Evolutionary conservation across 768 basidiomycete species (phyloP).

Genomic region (Tricholoma matsutake): DNA sequence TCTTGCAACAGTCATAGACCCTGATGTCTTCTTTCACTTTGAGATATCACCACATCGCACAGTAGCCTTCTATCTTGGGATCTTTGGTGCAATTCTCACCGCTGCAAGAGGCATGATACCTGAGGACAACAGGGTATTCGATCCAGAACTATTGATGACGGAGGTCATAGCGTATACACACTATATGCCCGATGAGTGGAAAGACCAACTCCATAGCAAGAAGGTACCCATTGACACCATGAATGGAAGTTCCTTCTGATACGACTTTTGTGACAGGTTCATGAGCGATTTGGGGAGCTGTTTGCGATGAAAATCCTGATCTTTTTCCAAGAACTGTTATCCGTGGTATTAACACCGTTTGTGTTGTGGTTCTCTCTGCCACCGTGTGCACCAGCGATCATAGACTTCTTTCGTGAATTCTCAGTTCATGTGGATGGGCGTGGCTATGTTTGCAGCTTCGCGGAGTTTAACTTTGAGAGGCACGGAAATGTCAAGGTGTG

Average conservation of each 20-base stretch:
- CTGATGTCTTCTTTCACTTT: conserved; percentile 89
- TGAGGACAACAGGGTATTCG: conserved; percentile 90
- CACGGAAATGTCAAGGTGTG: conserved; percentile 88
- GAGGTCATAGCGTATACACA: conserved; percentile 94
- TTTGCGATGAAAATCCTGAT: conserved; percentile 91
- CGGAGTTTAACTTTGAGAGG: conserved; percentile 95
- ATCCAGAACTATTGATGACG: conserved; percentile 89
- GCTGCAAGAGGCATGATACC: conserved; percentile 94
- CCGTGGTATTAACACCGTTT: conserved; percentile 91
- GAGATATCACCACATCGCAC: conserved; percentile 94
- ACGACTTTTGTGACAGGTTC: conserved; percentile 50
- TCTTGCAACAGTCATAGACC: conserved; percentile 88
- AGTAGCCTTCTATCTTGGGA: conserved; percentile 86
- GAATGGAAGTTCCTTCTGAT: not conserved
- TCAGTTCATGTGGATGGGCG: conserved; percentile 95
- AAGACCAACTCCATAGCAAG: conserved; percentile 83
- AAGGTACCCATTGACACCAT: conserved; percentile 44
- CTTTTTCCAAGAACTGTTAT: conserved; percentile 85
- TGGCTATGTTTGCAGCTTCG: conserved; percentile 97
- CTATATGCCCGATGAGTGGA: conserved; percentile 95
- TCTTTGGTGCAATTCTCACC: conserved; percentile 87
- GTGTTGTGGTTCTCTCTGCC: conserved; percentile 93
- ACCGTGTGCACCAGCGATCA: conserved; percentile 80
- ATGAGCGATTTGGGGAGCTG: conserved; percentile 86
- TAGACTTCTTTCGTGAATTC: conserved; percentile 99